Evolutionary conservation across 2,329 filamentous ascomycete genomes (phyloP).

Genomic region (Talaromyces sp.): DNA sequence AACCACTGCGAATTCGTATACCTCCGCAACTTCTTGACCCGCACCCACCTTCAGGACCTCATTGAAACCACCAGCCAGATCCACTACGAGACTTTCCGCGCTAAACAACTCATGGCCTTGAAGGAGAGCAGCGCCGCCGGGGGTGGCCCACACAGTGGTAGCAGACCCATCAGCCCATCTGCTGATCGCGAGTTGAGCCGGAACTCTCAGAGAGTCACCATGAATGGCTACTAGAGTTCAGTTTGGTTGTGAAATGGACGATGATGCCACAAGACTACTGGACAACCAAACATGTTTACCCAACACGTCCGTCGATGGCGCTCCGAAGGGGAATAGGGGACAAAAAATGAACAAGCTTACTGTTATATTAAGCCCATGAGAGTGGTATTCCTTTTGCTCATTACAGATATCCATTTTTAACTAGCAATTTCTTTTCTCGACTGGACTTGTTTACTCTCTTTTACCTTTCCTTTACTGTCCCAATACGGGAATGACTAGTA

Average conservation of each 20-base stretch:
- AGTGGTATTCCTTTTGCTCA: conserved; percentile 14
- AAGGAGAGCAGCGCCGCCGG: conserved; percentile 95
- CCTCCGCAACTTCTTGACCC: conserved; percentile 95
- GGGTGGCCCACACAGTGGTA: conserved; percentile 53
- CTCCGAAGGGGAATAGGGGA: conserved; percentile 1
- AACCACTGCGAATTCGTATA: conserved; percentile 99
- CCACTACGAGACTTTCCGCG: conserved; percentile 99
- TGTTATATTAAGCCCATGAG: conserved; percentile 7
- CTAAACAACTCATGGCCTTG: conserved; percentile 94
- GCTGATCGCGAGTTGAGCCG: conserved; percentile 95
- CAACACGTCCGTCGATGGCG: neutral
- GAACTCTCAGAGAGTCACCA: conserved; percentile 93
- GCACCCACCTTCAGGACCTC: conserved; percentile 95
- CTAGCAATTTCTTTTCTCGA: conserved; percentile 8
- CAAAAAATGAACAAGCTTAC: conserved; percentile 13
- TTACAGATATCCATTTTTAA: conserved; percentile 18
- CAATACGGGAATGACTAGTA: neutral
- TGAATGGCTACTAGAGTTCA: conserved; percentile 85
- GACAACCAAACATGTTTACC: neutral
- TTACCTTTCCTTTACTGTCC: neutral
- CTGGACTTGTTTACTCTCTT: neutral
- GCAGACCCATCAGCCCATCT: conserved; percentile 89
- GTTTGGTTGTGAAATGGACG: neutral
- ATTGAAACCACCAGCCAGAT: conserved; percentile 99
- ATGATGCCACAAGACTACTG: neutral